Conservation (phyloP, 2,329 filamentous ascomycete genomes). For the Tolypocladium pustulatum region DNA sequence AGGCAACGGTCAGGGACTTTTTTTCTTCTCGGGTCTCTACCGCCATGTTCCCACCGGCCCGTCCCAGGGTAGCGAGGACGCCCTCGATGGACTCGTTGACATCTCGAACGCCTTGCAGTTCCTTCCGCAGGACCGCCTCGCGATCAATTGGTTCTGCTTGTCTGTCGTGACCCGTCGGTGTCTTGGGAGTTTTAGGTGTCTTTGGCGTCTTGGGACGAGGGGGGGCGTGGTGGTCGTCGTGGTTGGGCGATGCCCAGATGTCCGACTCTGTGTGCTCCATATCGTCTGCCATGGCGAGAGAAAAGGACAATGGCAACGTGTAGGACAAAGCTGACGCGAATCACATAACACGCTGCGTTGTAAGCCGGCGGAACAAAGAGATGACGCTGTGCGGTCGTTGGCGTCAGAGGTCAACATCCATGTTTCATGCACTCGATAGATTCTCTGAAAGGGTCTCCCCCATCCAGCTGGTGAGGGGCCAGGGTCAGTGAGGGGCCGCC, state of each 20-base stretch:
- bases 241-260: constrained; percentile 34
- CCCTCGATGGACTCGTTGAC: constrained; percentile 84
- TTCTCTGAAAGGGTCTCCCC: background rate
- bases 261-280: constrained; percentile 37
- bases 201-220: constrained; percentile 27
- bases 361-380: background rate
- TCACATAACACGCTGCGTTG: background rate
- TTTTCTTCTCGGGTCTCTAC: constrained; percentile 27
- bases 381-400: background rate
- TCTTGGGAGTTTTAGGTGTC: constrained; percentile 38
- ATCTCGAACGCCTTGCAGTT: constrained; percentile 72
- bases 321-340: background rate
- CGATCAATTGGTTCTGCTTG: constrained; percentile 45
- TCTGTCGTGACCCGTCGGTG: constrained; percentile 27
- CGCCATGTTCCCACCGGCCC: constrained; percentile 67
- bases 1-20: background rate
- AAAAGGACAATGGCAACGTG: background rate
- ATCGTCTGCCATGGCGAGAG: constrained; percentile 30
- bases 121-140: constrained; percentile 63
- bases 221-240: constrained; percentile 16
- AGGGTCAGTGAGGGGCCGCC: background rate
- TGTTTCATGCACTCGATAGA: background rate
- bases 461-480: background rate
- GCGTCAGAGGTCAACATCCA: background rate
- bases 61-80: constrained; percentile 60